phyloP scores from a whole-genome alignment of 768 basidiomycete genomes.

The Lactarius hatsudake region DNA sequence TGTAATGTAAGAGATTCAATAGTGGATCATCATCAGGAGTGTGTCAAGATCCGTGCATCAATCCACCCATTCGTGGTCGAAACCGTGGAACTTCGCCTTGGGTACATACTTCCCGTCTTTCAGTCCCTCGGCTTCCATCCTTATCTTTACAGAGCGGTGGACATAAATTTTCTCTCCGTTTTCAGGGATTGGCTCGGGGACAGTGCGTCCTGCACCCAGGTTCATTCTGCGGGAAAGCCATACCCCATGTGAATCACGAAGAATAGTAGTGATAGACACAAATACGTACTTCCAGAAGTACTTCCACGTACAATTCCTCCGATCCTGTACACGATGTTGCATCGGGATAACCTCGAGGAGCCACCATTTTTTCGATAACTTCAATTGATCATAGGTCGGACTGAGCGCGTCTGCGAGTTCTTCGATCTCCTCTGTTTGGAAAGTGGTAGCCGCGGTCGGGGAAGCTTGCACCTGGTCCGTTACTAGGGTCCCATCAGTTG shows the following conservation, averaged over 20 bases:
- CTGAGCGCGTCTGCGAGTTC: constrained; percentile 58
- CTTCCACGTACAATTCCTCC: not conserved
- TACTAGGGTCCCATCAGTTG: constrained; percentile 27
- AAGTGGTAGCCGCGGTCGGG: constrained; percentile 23
- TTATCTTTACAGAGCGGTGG: constrained; percentile 15
- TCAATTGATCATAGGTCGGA: constrained; percentile 56
- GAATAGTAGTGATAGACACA: not conserved
- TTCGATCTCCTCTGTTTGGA: constrained; percentile 55
- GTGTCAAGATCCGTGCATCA: constrained; percentile 6
- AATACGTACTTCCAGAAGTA: constrained; percentile 4
- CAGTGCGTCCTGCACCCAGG: not conserved
- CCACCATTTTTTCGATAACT: constrained; percentile 56
- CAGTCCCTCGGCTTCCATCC: constrained; percentile 25
- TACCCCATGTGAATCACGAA: not conserved
- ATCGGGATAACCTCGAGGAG: constrained; percentile 49
- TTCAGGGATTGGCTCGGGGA: constrained; percentile 3
- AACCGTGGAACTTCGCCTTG: constrained; percentile 30
- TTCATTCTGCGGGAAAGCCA: constrained; percentile 3
- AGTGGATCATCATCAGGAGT: too few relatives aligned
- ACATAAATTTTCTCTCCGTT: not conserved
- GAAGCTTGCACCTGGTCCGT: constrained; percentile 12
- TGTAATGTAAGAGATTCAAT: not conserved
- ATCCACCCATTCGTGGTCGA: constrained; percentile 30
- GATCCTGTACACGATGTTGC: constrained; percentile 1
- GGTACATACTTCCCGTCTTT: constrained; percentile 34